phyloP scores from a whole-genome alignment of 1,284 basidiomycete species.

The Heterobasidion irregulare region DNA sequence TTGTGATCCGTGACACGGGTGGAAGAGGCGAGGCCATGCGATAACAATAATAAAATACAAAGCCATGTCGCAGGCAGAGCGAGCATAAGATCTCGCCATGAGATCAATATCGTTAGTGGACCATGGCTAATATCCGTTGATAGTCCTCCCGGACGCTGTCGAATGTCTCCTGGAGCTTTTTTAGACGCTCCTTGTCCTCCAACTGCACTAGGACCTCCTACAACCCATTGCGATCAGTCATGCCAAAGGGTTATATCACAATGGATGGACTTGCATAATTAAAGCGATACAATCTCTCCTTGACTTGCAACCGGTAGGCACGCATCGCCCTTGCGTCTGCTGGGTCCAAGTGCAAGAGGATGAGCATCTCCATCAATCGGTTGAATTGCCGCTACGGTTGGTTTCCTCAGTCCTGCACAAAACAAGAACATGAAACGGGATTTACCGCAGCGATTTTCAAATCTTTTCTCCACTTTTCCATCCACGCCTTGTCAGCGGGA shows the following conservation, averaged over 20 bases:
- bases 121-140: conserved; percentile 62
- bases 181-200: conserved; percentile 77
- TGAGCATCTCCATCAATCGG: conserved; percentile 87
- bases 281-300: conserved; percentile 89
- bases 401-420: neutral
- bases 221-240: neutral
- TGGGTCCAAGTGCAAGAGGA: conserved; percentile 66
- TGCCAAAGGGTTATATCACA: neutral
- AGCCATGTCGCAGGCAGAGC: neutral
- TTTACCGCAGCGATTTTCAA: conserved; percentile 86
- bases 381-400: conserved; percentile 79
- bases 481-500: conserved; percentile 74
- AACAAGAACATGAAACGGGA: conserved; percentile 9
- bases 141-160: conserved; percentile 85
- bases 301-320: conserved; percentile 80
- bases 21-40: too few relatives aligned
- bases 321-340: conserved; percentile 46
- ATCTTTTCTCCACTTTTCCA: conserved; percentile 70
- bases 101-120: neutral
- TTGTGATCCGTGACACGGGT: too few relatives aligned
- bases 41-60: neutral
- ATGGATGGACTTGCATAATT: conserved; percentile 70
- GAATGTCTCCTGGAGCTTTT: conserved; percentile 92
- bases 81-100: neutral
- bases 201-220: conserved; percentile 85